Base-by-base conservation (phyloP, 192 early-diverging fungal species). In the Backusella sp. region DNA sequence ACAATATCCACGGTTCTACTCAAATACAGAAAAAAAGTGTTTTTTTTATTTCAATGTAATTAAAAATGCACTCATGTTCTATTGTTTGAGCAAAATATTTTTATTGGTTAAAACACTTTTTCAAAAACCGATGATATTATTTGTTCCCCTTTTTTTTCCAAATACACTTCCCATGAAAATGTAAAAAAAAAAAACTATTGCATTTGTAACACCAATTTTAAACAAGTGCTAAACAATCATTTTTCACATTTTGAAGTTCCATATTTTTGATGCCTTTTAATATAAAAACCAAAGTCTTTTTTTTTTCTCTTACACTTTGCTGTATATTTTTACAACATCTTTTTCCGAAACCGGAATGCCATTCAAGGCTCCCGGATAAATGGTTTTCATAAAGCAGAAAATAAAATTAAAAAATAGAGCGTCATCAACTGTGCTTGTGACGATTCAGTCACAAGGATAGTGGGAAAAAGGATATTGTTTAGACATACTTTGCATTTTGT, bases 401-500 rank as follows among this genome's bases (percentile, higher is more conserved):
- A 21, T 14, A 26, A 26, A 21, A 26, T n/a, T n/a, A 23, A 53
- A 53, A 0, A 12, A 26, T 11, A 59, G 23, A 56, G 52, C 52
- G 52, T 56, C 52, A 56, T 56, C n/a, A 23, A 56, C 21, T 56
- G 52, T 56, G 52, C 52, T 21, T 56, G 52, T 56, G 52, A 56
- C 21, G 52, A 56, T 56, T 26, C 53, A 56, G 53, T 56, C 53
- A 59, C 56, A 59, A 56, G 56, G 56, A 59, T 23, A 59, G 56
- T 59, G 56, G 56, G 56, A 59, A 59, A 59, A 59, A 59, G 56
- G 23, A 12, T 26, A 69, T 37, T 35, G 68, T 69, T 37, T 37
- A 36, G 34, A 23, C 35, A 69, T 37, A 35, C n/a, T 39, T 69
- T 39, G 56, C 23, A 59, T 59, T 53, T 59, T 26, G 23, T 14